A percentile compares a stretch with the other conserved stretches of the same genome.
These are phyloP conservation scores for Candida oleophila DNA, from an alignment of 805 yeast genomes.

Conservation along the genomic window DNA sequence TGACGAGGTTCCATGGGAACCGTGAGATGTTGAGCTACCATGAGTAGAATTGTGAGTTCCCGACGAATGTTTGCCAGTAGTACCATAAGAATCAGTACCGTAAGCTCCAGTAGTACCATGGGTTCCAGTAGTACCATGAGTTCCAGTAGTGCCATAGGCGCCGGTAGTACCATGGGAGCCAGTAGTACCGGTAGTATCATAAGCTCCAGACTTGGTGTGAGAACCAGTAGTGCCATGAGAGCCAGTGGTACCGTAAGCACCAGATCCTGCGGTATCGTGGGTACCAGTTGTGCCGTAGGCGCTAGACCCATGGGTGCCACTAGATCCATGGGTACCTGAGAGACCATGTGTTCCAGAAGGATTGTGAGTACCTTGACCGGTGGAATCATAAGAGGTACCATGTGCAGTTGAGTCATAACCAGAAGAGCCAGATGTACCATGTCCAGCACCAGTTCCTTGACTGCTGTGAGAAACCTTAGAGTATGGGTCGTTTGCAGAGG, in stretches of 20 bases:
- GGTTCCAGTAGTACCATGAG: conserved; percentile 8
- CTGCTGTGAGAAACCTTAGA: too few species aligned
- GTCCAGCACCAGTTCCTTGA: conserved; percentile 1
- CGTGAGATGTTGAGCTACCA: conserved; percentile 7
- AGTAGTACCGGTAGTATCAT: conserved; percentile 14
- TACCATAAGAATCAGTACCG: conserved; percentile 8
- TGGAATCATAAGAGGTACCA: conserved; percentile 12
- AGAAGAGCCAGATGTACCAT: background rate
- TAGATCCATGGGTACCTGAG: conserved; percentile 4
- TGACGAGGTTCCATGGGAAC: conserved; percentile 8
- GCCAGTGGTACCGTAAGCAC: conserved; percentile 8
- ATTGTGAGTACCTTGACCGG: conserved; percentile 10
- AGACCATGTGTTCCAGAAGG: conserved; percentile 6
- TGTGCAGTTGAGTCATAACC: conserved; percentile 9
- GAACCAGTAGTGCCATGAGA: conserved; percentile 8
- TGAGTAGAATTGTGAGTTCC: too few species aligned
- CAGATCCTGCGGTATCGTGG: background rate
- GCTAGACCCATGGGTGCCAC: conserved; percentile 5
- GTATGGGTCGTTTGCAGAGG: too few species aligned
- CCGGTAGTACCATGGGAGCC: conserved; percentile 10
- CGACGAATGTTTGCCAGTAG: too few species aligned
- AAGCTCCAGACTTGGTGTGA: conserved; percentile 10
- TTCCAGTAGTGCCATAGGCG: conserved; percentile 8
- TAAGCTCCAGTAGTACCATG: conserved; percentile 9
- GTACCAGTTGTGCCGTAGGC: conserved; percentile 7